Evolutionary conservation across 2,329 filamentous ascomycete species (phyloP), one percentile per base, ranked within the genome.

Genomic region (Trichoderma simmonsii): DNA sequence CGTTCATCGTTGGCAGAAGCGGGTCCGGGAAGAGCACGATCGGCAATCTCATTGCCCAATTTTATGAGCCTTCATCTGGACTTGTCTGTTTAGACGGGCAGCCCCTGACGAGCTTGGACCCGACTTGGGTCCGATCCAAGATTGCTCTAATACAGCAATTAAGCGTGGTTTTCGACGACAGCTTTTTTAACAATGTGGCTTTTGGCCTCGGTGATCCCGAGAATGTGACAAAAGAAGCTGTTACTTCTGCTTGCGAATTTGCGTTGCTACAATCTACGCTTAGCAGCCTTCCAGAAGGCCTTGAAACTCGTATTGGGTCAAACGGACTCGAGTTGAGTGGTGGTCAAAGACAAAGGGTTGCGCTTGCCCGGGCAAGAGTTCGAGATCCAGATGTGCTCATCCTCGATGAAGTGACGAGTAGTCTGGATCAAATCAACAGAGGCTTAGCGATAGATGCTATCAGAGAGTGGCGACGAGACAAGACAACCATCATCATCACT

Each of bases 1-100:
- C 90, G 0, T 98, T 96, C 77, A 85, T 98, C 2, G 89, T 98
- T 64, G 96, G 95, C 0, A 88, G 87, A 76, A 97, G 94, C 77
- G 96, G 96, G 0, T 97, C 93, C 2, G 95, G 95, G 0, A 98
- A 98, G 80, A 97, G 94, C 76, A 98, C 95, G 0, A 78, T 98
- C 1, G 91, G 92, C 1, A 94, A 93, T 77, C 85, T 98, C 0
- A 85, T 98, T 0, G 85, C 94, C 65, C 89, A 91, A 14, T 92
- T 97, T 76, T 97, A 98, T 77, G 84, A 88, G 7, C 89, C 93
- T 0, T 80, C 82, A 0, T 82, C 82, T 0, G 95, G 95, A 0
- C 80, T 87, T 0, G 90, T 98, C 18, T 79, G 86, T 0, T 83
- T 98, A 11, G 94, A 97, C 77, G 90, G 88, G 0, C 79, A 86